A percentile compares a stretch with the other conserved stretches of the same genome.
Evolutionary conservation across 371 early-diverging fungal species (phyloP).

Genomic region (Mucor ambiguus): DNA sequence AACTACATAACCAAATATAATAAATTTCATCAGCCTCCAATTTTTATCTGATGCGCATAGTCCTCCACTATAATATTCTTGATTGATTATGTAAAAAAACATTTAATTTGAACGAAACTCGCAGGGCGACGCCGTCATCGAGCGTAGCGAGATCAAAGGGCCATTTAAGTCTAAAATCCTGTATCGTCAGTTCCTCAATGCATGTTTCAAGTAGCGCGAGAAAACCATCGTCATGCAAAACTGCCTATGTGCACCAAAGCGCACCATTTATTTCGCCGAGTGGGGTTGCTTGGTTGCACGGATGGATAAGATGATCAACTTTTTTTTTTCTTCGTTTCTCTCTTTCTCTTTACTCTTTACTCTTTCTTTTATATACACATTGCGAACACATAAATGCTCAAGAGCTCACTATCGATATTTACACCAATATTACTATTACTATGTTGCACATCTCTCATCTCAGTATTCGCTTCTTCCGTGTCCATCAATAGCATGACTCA

Average conservation of each 20-base stretch:
- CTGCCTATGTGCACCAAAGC: background rate
- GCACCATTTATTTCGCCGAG: background rate
- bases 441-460: background rate
- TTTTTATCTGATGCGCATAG: too few relatives aligned
- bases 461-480: background rate
- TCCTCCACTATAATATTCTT: too few relatives aligned
- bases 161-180: too few relatives aligned
- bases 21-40: too few relatives aligned
- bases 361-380: background rate
- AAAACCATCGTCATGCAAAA: background rate
- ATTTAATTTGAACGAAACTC: too few relatives aligned
- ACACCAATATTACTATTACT: slow-evolving; percentile 5
- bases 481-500: slow-evolving; percentile 36
- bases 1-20: too few relatives aligned
- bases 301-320: background rate
- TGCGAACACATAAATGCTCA: background rate
- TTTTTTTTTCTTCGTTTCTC: background rate
- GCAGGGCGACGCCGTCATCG: too few relatives aligned
- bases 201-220: background rate
- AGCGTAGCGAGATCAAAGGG: too few relatives aligned
- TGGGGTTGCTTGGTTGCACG: background rate
- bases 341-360: background rate
- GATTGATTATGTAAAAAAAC: too few relatives aligned
- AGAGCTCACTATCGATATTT: background rate
- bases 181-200: background rate